phyloP scores from a whole-genome alignment of 148 eudicot species.

The Spergularia bocconei region DNA sequence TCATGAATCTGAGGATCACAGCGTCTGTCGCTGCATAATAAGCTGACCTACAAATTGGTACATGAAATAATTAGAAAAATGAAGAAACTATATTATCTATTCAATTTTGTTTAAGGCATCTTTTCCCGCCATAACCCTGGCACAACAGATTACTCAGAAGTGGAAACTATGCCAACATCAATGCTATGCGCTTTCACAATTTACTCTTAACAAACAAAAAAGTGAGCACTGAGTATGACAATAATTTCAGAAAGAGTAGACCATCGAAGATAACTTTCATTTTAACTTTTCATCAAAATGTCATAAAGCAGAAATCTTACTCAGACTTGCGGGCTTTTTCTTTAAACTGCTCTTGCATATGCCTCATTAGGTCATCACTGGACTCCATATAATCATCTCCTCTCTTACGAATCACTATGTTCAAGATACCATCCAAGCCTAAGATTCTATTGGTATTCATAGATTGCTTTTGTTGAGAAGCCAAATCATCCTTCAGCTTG shows the following conservation, averaged over 20 bases:
- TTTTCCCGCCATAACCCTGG: too few species aligned
- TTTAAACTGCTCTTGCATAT: slow-evolving; percentile 98
- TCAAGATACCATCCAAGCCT: slow-evolving; percentile 89
- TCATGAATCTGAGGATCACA: slow-evolving; percentile 93
- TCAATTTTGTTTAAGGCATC: too few species aligned
- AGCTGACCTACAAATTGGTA: slow-evolving; percentile 79
- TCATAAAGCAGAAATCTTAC: slow-evolving; percentile 47
- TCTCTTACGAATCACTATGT: slow-evolving; percentile 84
- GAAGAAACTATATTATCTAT: too few species aligned
- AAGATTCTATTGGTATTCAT: slow-evolving; percentile 73
- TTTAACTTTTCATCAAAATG: neutral
- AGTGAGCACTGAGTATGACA: neutral
- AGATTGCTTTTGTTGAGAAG: slow-evolving; percentile 78
- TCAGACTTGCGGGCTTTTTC: slow-evolving; percentile 99
- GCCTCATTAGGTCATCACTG: slow-evolving; percentile 87
- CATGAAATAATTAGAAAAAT: slow-evolving; percentile 19
- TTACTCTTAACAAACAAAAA: slow-evolving; percentile 7
- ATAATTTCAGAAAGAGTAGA: neutral
- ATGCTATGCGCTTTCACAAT: neutral
- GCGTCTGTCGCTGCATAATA: slow-evolving; percentile 98
- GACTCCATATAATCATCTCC: slow-evolving; percentile 80
- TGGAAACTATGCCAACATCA: too few species aligned
- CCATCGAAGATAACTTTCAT: neutral
- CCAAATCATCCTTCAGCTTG: slow-evolving; percentile 86
- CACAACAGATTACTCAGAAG: neutral